Base-by-base conservation (phyloP, 129 eudicot species). In the Flaveria bidentis region DNA sequence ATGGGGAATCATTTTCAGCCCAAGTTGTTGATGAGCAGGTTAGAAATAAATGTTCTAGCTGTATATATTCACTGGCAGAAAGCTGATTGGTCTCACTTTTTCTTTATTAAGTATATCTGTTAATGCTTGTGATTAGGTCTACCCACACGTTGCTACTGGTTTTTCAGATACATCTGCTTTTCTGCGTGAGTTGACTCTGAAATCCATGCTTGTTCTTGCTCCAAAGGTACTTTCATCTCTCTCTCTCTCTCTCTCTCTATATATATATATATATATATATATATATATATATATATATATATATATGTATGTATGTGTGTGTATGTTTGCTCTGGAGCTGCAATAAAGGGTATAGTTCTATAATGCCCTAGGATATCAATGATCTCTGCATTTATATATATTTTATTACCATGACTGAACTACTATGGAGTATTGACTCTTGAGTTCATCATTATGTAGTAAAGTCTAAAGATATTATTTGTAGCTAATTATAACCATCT, bases 201-300 rank as follows among this genome's bases (percentile, higher is more conserved):
- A 94, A 83, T 94, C 99, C n/a, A 94, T 94, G 91, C 97, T 94
- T 78, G 92, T 94, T 79, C 87, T 94, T 75, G 96, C 99, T 66
- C 97, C 99, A 33, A 94, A 94, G 97, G 99, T 94, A 84, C 56
- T 56, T 23, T 63, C 45, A 18, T 83, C 39, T 72, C 60, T 77
- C 55, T 17, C 12, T 49, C 65, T 70, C 49, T 62, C 56, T 78
- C 67, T 72, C 50, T 58, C 63, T 16, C 11, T 52, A 1, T 16
- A 18, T 52, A 18, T 52, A 18, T 52, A 6, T n/a, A 6, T n/a
- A n/a, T n/a, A 1, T 16, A 5, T n/a, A 16, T n/a, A 1, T n/a
- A n/a, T n/a, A 1, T 12, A 11, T 28, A 1, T 5, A 14, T 61
- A 1, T 61, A 14, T 61, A 1, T 17, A 0, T 9, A 2, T 23